Evolutionary conservation across 495 filamentous ascomycete species (phyloP), one percentile per base, ranked within the genome.

Genomic region (Podospora pseudopauciseta): DNA sequence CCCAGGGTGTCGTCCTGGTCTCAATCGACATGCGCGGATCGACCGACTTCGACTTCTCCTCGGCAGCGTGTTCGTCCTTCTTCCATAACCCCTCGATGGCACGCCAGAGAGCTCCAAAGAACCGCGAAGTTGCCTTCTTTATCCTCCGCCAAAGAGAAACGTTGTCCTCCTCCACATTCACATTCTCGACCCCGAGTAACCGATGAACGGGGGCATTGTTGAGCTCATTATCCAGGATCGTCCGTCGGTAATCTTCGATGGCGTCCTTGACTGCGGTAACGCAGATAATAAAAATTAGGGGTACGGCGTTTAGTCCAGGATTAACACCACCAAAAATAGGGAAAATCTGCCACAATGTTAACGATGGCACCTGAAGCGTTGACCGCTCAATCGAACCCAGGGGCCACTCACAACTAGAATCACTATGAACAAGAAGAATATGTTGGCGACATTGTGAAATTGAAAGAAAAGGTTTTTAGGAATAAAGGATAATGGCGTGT

Each of bases 391-490:
- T n/a, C 54, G 34, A 9, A 32, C 4, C 7, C 2, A 61, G 27
- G 59, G 23, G 57, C 23, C 57, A 85, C 93, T 79, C 89, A 98
- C 96, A 70, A 89, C 86, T 66, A 99, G 87, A 76, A 99, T 94
- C 77, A 97, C 94, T 69, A 95, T 86, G 80, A 97, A 97, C 65
- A 98, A 83, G 84, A 99, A 99, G 79, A 97, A 99, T 54, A 98
- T 88, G 78, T 98, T 99, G 65, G 96, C 96, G 71, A 99, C 92
- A 78, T 98, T 98, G 80, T 98, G 94, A 77, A 99, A 98, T 78
- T 99, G 96, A 67, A 95, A 89, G 86, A 88, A 99, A 65, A 98
- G 77, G 78, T 99, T 97, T 80, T 98, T 97, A 11, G 96, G 96
- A n/a, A 98, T 79, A 81, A 99, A 99, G 71, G 91, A 96, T 64